Conservation (phyloP, 2,329 filamentous ascomycete genomes). For the Claviceps humidiphila region DNA sequence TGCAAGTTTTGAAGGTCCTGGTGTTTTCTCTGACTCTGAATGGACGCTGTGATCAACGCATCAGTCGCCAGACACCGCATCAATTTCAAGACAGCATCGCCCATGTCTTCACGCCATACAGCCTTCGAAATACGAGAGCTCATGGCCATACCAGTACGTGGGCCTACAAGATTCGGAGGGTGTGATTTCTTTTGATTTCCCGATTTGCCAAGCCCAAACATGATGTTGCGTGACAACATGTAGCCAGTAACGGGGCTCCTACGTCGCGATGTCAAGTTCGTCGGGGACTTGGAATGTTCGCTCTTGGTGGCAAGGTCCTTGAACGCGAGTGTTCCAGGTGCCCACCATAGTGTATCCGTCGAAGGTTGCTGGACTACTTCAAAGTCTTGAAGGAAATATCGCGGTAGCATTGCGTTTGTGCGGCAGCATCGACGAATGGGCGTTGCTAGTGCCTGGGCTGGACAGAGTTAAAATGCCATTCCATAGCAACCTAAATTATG, state of each 20-base stretch:
- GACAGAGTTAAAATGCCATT: conserved; percentile 7
- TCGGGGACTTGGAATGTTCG: background rate
- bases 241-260: conserved; percentile 15
- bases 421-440: conserved; percentile 43
- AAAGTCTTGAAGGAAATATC: conserved; percentile 51
- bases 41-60: conserved; percentile 22
- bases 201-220: conserved; percentile 19
- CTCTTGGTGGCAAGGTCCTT: conserved; percentile 10
- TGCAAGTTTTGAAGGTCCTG: conserved; percentile 23
- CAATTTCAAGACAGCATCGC: conserved; percentile 33
- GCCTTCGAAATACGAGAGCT: conserved; percentile 4
- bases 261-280: background rate
- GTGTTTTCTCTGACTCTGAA: background rate
- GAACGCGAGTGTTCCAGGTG: conserved; percentile 32
- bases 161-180: conserved; percentile 7
- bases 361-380: conserved; percentile 41
- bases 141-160: conserved; percentile 16
- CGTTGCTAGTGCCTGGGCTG: conserved; percentile 49
- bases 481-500: no score
- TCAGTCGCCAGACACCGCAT: conserved; percentile 35
- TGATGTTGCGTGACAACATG: conserved; percentile 15
- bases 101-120: conserved; percentile 39
- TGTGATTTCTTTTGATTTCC: conserved; percentile 9
- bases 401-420: conserved; percentile 37
- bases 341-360: conserved; percentile 39